phyloP scores from a whole-genome alignment of 495 filamentous ascomycete species.

The Trichoderma erinaceum region DNA sequence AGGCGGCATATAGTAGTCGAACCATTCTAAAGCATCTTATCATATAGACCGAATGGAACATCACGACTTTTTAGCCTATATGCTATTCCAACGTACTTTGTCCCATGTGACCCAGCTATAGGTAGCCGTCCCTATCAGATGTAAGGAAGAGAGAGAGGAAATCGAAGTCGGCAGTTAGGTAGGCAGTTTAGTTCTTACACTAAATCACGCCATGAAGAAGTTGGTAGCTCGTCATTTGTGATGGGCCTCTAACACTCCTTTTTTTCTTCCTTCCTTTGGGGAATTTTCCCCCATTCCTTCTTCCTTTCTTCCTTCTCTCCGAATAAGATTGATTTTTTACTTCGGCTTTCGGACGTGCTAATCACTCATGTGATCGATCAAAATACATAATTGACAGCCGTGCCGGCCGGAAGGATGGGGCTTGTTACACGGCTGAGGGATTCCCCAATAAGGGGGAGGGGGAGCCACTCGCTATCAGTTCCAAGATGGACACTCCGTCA shows the following conservation, averaged over 20 bases:
- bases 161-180: neutral
- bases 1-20: neutral
- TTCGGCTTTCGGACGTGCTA: neutral
- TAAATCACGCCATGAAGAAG: neutral
- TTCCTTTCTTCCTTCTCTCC: neutral
- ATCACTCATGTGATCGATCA: neutral
- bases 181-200: neutral
- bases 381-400: neutral
- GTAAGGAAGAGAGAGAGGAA: neutral
- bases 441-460: neutral
- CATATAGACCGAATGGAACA: neutral
- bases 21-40: neutral
- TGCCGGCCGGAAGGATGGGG: neutral
- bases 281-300: neutral
- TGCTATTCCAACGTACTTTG: neutral
- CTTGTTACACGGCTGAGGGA: slow-evolving; percentile 4
- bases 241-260: too few relatives aligned
- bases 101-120: neutral
- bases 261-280: neutral
- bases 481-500: neutral
- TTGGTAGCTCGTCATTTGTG: neutral
- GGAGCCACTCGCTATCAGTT: neutral
- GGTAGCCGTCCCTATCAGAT: too few relatives aligned
- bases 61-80: slow-evolving; percentile 1
- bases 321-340: neutral